Base-by-base conservation (phyloP, 441 rosid species). In the Populus trichocarpa region DNA sequence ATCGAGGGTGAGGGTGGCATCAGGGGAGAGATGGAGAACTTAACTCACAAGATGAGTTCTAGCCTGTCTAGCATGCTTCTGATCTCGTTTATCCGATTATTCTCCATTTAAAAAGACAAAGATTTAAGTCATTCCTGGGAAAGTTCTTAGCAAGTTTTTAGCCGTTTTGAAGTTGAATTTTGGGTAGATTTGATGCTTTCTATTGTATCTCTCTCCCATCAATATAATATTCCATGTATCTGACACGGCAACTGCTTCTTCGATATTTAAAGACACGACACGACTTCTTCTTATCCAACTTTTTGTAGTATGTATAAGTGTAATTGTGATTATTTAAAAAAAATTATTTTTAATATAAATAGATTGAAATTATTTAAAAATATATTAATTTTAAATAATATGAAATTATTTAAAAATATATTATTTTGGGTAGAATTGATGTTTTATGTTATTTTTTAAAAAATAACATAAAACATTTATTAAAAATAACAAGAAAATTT, bases 1-100 rank as follows among this genome's bases (percentile, higher is more conserved):
- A 71, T 70, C 33, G 77, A 68, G 79, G 83, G 75, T 26, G 86
- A 36, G 65, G 85, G 59, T 64, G 88, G 89, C 92, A 89, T 89
- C 69, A 26, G 64, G 30, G 42, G 26, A 6, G 13, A 64, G 46
- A 30, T 2, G 2, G 18, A 73, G 32, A 53, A 13, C 38, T 67
- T 72, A 1, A 33, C 11, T 38, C 61, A 53, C n/a, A 53, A 6
- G 61, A 53, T 18, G 61, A 53, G 61, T 18, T 53, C 7, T 5
- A 4, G 61, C 22, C 61, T 46, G 53, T 53, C 61, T 18, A 53
- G 61, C n/a, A 53, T 2, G 61, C 61, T 16, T 53, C 61, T 18
- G 61, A 18, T 53, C 61, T 16, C 61, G n/a, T 53, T 16, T 50
- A 50, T 50, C 20, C 20, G 2, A 50, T 16, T 53, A 6, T 53